phyloP scores from a whole-genome alignment of 2,329 filamentous ascomycete genomes.

The Polytolypa hystricis region DNA sequence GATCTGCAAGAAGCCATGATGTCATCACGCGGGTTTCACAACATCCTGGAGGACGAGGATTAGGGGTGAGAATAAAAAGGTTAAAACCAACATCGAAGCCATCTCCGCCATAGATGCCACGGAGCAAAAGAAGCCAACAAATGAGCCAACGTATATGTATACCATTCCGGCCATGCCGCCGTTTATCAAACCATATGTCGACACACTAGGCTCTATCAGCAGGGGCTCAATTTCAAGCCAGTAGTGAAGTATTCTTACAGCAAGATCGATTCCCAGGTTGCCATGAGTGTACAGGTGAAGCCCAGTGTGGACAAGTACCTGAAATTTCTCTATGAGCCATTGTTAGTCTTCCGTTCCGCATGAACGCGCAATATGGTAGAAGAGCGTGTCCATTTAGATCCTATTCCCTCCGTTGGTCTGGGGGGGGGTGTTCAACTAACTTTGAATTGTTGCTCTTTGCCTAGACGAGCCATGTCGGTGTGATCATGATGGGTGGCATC shows the following conservation, averaged over 20 bases:
- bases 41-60: neutral
- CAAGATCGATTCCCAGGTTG: conserved; percentile 30
- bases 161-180: conserved; percentile 22
- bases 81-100: conserved; percentile 24
- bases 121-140: conserved; percentile 20
- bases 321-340: conserved; percentile 26
- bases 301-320: conserved; percentile 30
- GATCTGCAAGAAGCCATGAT: conserved; percentile 25
- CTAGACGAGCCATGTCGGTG: conserved; percentile 39
- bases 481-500: conserved; percentile 11
- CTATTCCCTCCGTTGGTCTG: too few species aligned
- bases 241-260: conserved; percentile 17
- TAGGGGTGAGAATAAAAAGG: neutral
- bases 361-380: neutral
- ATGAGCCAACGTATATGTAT: conserved; percentile 22
- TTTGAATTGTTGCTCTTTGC: conserved; percentile 40
- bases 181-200: conserved; percentile 18
- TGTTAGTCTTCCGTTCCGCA: conserved; percentile 1
- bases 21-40: neutral
- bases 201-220: conserved; percentile 6
- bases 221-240: neutral
- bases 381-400: neutral
- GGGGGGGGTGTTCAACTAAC: too few species aligned
- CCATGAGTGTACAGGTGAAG: conserved; percentile 30
- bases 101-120: conserved; percentile 30